phyloP scores from a whole-genome alignment of 192 early-diverging fungal genomes.

The Rhizophagus sp. region DNA sequence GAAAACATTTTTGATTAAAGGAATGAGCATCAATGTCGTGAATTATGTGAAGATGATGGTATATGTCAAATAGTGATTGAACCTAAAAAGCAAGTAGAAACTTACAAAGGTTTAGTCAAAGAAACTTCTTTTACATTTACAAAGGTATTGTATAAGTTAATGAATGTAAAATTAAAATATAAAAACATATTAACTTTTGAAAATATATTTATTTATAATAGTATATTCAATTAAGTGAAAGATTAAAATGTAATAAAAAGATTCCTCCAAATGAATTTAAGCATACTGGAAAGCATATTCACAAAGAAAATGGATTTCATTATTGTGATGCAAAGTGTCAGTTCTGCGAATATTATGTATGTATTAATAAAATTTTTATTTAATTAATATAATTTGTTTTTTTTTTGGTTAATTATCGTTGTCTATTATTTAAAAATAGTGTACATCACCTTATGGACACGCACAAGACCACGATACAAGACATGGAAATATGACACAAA shows the following conservation, averaged over 20 bases:
- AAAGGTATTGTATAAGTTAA: conserved; percentile 8
- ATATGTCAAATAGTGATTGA: conserved; percentile 27
- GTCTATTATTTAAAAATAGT: not conserved
- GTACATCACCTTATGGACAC: conserved; percentile 3
- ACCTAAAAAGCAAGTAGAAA: conserved; percentile 14
- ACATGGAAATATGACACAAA: conserved; percentile 21
- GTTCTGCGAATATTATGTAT: conserved; percentile 26
- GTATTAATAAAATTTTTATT: not conserved
- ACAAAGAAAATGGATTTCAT: conserved; percentile 4
- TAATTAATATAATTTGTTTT: too few species aligned
- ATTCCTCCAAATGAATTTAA: conserved; percentile 27
- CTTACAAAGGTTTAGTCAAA: not conserved
- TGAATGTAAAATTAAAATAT: not conserved
- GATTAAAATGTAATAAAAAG: conserved; percentile 9
- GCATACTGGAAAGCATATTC: conserved; percentile 24
- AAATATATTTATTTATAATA: not conserved
- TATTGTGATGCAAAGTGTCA: conserved; percentile 14
- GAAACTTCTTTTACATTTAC: conserved; percentile 14
- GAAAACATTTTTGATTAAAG: not conserved
- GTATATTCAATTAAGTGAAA: conserved; percentile 28
- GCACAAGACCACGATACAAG: not conserved
- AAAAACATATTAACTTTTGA: not conserved
- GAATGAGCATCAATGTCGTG: conserved; percentile 27
- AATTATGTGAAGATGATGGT: conserved; percentile 22
- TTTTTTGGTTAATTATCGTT: not conserved